phyloP scores from a whole-genome alignment of 2,329 filamentous ascomycete species.

The Cercospora zeina region DNA sequence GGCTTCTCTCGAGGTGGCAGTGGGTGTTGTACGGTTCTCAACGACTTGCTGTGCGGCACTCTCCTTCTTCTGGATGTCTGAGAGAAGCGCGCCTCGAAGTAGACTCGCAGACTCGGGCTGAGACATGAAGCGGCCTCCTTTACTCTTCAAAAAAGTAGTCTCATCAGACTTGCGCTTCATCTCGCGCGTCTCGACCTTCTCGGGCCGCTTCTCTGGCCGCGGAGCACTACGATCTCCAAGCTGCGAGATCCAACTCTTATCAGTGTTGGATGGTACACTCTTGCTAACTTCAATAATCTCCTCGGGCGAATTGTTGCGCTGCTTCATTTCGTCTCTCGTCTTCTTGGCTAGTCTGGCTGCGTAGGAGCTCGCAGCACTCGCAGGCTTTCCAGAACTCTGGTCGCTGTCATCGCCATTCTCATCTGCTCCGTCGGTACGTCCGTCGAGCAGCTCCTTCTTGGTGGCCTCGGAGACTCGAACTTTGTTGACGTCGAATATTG shows the following conservation, averaged over 20 bases:
- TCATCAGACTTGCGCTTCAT: background rate
- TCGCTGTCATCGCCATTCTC: constrained; percentile 2
- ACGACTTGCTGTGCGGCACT: background rate
- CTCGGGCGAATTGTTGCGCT: background rate
- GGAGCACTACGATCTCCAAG: too few species aligned
- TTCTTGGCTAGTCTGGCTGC: background rate
- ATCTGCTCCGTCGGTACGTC: background rate
- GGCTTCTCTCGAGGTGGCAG: background rate
- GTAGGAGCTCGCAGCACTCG: constrained; percentile 6
- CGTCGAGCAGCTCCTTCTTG: background rate
- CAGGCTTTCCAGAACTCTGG: background rate
- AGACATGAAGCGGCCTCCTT: background rate
- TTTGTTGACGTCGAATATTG: constrained; percentile 8
- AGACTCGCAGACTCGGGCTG: background rate
- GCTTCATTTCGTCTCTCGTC: constrained; percentile 1
- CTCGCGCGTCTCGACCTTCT: background rate
- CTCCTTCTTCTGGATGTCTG: background rate
- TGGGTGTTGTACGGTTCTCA: background rate
- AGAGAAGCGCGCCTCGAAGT: background rate
- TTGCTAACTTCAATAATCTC: background rate
- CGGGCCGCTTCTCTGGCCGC: background rate
- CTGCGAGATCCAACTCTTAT: background rate
- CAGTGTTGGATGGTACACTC: background rate
- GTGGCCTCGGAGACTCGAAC: constrained; percentile 5
- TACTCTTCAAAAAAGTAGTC: background rate